These are phyloP conservation scores for Boechera retrofracta DNA, from an alignment of 345 rosid species.

Conservation along the genomic window DNA sequence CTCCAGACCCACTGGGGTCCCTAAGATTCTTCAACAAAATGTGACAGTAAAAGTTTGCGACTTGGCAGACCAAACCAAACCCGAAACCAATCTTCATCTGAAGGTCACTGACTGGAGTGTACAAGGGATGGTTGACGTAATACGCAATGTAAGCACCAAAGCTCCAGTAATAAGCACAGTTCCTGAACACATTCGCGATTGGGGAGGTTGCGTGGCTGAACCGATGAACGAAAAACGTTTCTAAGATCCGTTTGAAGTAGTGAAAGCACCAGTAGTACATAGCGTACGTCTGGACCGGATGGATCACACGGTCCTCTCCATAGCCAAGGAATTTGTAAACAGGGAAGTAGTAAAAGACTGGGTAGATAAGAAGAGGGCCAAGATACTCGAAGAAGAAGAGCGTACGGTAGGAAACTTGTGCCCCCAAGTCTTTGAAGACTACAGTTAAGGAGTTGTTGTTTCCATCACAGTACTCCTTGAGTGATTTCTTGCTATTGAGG, in stretches of 20 bases:
- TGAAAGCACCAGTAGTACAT: conserved; percentile 96
- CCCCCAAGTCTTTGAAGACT: conserved; percentile 91
- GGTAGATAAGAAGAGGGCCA: conserved; percentile 89
- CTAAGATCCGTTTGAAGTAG: conserved; percentile 94
- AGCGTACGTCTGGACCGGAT: conserved; percentile 93
- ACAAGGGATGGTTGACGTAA: conserved; percentile 89
- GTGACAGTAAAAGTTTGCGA: conserved; percentile 89
- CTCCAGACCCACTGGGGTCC: conserved; percentile 67
- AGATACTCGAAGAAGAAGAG: conserved; percentile 97
- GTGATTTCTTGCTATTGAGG: conserved; percentile 72
- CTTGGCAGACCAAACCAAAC: conserved; percentile 80
- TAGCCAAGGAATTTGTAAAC: conserved; percentile 83
- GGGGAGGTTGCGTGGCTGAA: conserved; percentile 99
- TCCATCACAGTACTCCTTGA: conserved; percentile 74
- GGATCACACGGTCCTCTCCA: conserved; percentile 60
- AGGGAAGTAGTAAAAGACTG: conserved; percentile 85
- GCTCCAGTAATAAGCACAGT: conserved; percentile 94
- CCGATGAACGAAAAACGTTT: conserved; percentile 88
- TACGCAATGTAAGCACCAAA: conserved; percentile 92
- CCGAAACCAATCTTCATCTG: conserved; percentile 97
- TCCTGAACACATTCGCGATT: conserved; percentile 84
- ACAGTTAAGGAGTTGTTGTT: conserved; percentile 62
- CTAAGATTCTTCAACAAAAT: conserved; percentile 82
- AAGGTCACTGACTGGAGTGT: conserved; percentile 86
- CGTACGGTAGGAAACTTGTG: conserved; percentile 91